These are phyloP conservation scores for Chenopodium suecicum DNA, from an alignment of 148 eudicot genomes.

Conservation along the genomic window DNA sequence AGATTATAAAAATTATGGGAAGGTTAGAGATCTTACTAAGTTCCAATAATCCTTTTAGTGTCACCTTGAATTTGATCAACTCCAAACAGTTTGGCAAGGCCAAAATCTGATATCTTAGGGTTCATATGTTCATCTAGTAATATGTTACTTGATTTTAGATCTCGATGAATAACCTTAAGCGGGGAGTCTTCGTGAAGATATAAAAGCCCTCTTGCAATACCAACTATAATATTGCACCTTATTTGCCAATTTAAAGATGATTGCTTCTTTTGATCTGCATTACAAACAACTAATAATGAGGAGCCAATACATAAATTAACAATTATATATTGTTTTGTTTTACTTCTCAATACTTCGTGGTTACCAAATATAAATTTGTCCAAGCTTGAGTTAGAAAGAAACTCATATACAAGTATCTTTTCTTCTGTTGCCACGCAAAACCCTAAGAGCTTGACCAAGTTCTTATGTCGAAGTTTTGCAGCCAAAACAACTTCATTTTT, in stretches of 20 bases:
- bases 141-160: conserved; percentile 32
- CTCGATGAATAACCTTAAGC: conserved; percentile 27
- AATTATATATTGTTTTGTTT: too few species aligned
- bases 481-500: conserved; percentile 34
- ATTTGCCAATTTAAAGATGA: conserved; percentile 6
- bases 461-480: conserved; percentile 43
- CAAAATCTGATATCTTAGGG: conserved; percentile 46
- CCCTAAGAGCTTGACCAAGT: conserved; percentile 40
- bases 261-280: conserved; percentile 1
- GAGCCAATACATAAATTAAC: neutral
- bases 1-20: neutral
- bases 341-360: neutral
- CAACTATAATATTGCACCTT: conserved; percentile 8
- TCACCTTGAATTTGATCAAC: conserved; percentile 28
- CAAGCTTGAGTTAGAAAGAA: conserved; percentile 40
- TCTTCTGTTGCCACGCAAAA: conserved; percentile 31
- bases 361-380: conserved; percentile 36
- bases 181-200: conserved; percentile 27
- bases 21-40: conserved; percentile 27
- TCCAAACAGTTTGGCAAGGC: conserved; percentile 38
- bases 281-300: neutral
- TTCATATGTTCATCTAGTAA: conserved; percentile 34
- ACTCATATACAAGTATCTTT: conserved; percentile 40
- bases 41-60: conserved; percentile 20
- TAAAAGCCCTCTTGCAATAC: conserved; percentile 23